Base-by-base conservation (phyloP, 2,329 filamentous ascomycete genomes). In the Aspergillus nomiae region DNA sequence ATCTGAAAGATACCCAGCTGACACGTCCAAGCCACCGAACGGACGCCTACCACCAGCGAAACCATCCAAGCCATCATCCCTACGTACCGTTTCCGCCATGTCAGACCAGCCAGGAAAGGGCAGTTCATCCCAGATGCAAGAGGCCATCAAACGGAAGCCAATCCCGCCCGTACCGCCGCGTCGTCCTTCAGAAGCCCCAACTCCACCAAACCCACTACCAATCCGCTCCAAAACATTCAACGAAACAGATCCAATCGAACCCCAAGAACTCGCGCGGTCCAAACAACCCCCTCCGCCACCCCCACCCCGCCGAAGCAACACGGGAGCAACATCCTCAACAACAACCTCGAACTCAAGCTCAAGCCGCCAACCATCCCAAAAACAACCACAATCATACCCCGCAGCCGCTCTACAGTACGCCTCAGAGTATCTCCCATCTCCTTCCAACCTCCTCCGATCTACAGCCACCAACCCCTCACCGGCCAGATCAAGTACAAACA, bases 11-110 rank as follows among this genome's bases (percentile, higher is more conserved):
- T 5, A 43, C 54, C 9, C 51, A 60, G n/a, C 63, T 7, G 59
- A 66, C n/a, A 41, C 69, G 9, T 67, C 62, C 16, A 66, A 69
- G 21, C 64, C 64, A 30, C 28, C 66, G 11, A 69, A 64, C 12
- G 45, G 62, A 60, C 72, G 74, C 55, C 61, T 66, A 34, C 76
- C 78, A 19, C 82, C 80, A n/a, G 66, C 71, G 4, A 79, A 79
- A 64, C 82, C 82, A 32, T 76, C 74, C 14, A 83, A 83, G 65
- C 82, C 81, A 54, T 77, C 74, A 19, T 73, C 76, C 43, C 67
- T 81, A 45, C 76, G 77, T n/a, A 77, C 77, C 16, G 70, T 73
- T 19, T 70, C 74, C 12, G 74, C 62, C 4, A 67, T 69, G 9
- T 59, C 65, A 50, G 72, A 74, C 45, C 21, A 62, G n/a, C 50